phyloP scores from a whole-genome alignment of 2,329 filamentous ascomycete genomes.

The Cladorrhinum sp. region DNA sequence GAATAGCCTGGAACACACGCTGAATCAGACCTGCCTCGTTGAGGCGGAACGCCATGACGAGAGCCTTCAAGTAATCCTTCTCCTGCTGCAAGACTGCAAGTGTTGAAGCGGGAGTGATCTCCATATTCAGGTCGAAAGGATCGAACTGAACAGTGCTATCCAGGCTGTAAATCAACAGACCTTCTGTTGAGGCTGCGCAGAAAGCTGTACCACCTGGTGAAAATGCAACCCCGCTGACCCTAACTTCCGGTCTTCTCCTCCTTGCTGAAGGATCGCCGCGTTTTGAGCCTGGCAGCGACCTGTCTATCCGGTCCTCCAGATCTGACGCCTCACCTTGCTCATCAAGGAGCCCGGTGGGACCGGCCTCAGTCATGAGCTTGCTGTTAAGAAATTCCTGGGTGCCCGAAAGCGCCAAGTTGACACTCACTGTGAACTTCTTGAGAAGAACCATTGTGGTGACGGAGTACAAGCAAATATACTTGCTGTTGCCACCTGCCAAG shows the following conservation, averaged over 20 bases:
- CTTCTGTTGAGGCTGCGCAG: slow-evolving; percentile 92
- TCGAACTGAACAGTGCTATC: slow-evolving; percentile 85
- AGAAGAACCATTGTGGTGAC: slow-evolving; percentile 85
- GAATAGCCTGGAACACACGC: slow-evolving; percentile 80
- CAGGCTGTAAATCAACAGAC: slow-evolving; percentile 87
- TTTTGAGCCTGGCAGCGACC: slow-evolving; percentile 77
- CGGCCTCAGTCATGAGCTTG: slow-evolving; percentile 84
- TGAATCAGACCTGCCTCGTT: slow-evolving; percentile 81
- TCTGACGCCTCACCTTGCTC: slow-evolving; percentile 86
- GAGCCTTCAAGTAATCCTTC: slow-evolving; percentile 81
- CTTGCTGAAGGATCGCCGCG: slow-evolving; percentile 79
- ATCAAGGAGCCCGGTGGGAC: slow-evolving; percentile 80
- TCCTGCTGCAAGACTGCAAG: slow-evolving; percentile 65
- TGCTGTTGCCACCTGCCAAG: slow-evolving; percentile 90
- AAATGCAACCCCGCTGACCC: slow-evolving; percentile 81
- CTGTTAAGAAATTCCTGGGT: slow-evolving; percentile 98
- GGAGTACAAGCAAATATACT: slow-evolving; percentile 98
- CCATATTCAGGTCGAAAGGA: slow-evolving; percentile 92
- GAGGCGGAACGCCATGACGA: slow-evolving; percentile 96
- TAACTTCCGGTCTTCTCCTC: slow-evolving; percentile 74
- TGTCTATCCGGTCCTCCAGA: slow-evolving; percentile 78
- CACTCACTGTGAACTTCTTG: slow-evolving; percentile 92
- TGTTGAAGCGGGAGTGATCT: slow-evolving; percentile 84
- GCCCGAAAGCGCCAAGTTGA: slow-evolving; percentile 92
- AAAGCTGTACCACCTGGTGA: slow-evolving; percentile 86